Conservation (phyloP, 805 yeast genomes). For the Starmera quercuum region DNA sequence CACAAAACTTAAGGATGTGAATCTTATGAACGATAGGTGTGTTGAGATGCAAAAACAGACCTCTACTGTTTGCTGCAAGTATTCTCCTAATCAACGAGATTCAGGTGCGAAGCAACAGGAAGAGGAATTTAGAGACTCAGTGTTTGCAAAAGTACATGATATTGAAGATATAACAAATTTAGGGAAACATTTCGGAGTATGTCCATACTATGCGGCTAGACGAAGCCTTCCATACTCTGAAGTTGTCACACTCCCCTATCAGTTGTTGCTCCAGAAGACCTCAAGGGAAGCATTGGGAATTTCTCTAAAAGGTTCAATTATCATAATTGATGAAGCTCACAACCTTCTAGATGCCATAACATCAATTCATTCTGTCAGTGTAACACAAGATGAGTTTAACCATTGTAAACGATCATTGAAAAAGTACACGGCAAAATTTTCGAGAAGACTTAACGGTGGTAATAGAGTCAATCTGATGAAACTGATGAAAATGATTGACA, state of each 20-base stretch:
- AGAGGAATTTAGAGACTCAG: conserved; percentile 38
- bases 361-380: conserved; percentile 54
- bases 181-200: conserved; percentile 50
- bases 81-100: conserved; percentile 27
- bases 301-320: conserved; percentile 53
- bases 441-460: conserved; percentile 56
- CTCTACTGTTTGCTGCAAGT: conserved; percentile 30
- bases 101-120: conserved; percentile 17
- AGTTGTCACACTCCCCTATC: conserved; percentile 80
- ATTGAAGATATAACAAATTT: conserved; percentile 68
- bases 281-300: conserved; percentile 55
- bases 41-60: conserved; percentile 50
- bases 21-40: conserved; percentile 74
- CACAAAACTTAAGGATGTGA: conserved; percentile 34
- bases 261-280: conserved; percentile 53
- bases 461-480: conserved; percentile 67
- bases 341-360: conserved; percentile 74
- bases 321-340: conserved; percentile 90
- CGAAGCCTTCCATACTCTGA: conserved; percentile 53
- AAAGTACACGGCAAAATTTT: conserved; percentile 51
- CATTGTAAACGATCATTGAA: conserved; percentile 40
- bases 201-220: conserved; percentile 80
- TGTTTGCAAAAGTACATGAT: conserved; percentile 38
- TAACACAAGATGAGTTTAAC: conserved; percentile 42
- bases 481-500: conserved; percentile 46